These are phyloP conservation scores for Xylariaceae sp. DNA, from an alignment of 2,329 filamentous ascomycete genomes.

Conservation along the genomic window DNA sequence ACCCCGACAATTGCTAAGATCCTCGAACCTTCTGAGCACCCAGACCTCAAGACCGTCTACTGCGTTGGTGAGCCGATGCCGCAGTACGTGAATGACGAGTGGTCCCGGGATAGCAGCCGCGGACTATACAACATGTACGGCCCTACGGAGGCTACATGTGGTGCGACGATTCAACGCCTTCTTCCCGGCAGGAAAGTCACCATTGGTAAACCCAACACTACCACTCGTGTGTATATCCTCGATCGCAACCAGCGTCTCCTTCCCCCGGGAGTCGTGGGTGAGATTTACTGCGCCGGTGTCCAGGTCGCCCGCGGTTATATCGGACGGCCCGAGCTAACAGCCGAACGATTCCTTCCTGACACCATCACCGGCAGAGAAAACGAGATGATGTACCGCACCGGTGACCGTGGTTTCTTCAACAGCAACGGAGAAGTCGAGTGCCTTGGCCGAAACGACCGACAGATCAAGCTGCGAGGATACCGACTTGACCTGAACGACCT, in stretches of 20 bases:
- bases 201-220: neutral
- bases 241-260: neutral
- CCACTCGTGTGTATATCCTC: neutral
- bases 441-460: conserved; percentile 4
- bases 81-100: neutral
- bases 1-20: neutral
- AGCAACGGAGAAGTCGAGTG: neutral
- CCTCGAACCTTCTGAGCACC: neutral
- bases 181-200: neutral
- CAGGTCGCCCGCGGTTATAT: conserved; percentile 3
- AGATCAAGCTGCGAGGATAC: conserved; percentile 11
- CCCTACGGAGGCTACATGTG: neutral
- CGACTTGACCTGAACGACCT: conserved; percentile 10
- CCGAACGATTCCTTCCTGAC: neutral
- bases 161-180: neutral
- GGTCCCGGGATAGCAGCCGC: neutral
- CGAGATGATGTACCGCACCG: conserved; percentile 7
- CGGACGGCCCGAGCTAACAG: neutral
- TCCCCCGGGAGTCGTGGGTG: neutral
- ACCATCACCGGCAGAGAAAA: neutral
- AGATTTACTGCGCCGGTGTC: neutral
- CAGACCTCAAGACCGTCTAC: neutral
- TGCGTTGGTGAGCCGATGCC: neutral
- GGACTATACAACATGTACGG: neutral
- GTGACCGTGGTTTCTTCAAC: conserved; percentile 5